These are phyloP conservation scores for Silene coronaria DNA, from an alignment of 179 eudicot species.

Conservation along the genomic window DNA sequence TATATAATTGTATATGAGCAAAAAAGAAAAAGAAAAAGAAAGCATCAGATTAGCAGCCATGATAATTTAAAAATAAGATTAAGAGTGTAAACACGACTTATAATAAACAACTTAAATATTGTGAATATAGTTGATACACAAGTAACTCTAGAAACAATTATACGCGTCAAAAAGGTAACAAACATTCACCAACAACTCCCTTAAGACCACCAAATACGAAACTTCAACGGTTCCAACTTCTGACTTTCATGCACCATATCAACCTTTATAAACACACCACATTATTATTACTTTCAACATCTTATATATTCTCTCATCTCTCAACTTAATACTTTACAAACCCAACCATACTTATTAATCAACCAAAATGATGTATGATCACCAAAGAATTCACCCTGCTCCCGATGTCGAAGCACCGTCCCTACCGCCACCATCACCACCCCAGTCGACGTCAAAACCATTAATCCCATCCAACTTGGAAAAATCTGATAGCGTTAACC, in stretches of 20 bases:
- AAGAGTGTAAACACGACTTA: not conserved
- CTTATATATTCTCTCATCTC: not conserved
- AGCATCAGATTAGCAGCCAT: not conserved
- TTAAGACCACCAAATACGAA: slow-evolving; percentile 15
- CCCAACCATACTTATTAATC: not conserved
- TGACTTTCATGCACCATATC: slow-evolving; percentile 20
- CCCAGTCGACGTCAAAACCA: slow-evolving; percentile 34
- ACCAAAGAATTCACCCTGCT: slow-evolving; percentile 60
- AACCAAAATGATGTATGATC: slow-evolving; percentile 13
- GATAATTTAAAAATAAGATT: not conserved
- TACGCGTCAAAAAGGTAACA: slow-evolving; percentile 5
- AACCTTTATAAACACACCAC: slow-evolving; percentile 3
- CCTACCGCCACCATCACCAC: slow-evolving; percentile 21
- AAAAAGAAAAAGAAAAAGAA: not conserved
- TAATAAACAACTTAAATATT: not conserved
- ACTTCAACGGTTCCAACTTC: slow-evolving; percentile 22
- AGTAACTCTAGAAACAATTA: slow-evolving; percentile 12
- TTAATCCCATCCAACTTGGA: slow-evolving; percentile 38
- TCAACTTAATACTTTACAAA: too few species aligned
- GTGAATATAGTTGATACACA: not conserved
- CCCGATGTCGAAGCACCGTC: slow-evolving; percentile 47
- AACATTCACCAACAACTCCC: slow-evolving; percentile 4
- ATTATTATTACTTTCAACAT: not conserved
- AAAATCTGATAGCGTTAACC: slow-evolving; percentile 38
- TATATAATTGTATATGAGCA: too few species aligned